Conservation (phyloP, 2,329 filamentous ascomycete species). For the Epichloe elymi region DNA sequence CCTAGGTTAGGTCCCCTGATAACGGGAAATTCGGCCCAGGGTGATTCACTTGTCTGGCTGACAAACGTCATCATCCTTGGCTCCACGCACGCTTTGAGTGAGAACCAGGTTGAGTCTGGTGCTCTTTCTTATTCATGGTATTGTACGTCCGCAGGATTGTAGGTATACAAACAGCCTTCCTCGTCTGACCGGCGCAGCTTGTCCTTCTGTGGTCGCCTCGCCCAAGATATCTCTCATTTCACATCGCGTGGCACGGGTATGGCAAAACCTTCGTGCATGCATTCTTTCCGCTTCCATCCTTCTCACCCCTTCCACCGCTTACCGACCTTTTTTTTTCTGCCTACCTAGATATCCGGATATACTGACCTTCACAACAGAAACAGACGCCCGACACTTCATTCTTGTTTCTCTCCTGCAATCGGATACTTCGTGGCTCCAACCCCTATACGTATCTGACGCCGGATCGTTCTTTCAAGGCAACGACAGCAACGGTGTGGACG, state of each 20-base stretch:
- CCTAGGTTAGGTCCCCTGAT: neutral
- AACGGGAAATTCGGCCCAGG: neutral
- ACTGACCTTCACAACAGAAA: neutral
- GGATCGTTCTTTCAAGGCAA: neutral
- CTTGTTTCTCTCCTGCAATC: neutral
- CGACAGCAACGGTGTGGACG: neutral
- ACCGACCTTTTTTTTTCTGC: neutral
- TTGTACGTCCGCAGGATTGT: no score
- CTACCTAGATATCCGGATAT: neutral
- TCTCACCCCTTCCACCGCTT: neutral
- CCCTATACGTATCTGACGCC: neutral
- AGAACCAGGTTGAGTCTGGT: no score
- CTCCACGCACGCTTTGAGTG: neutral
- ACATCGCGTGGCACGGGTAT: neutral
- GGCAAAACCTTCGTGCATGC: neutral
- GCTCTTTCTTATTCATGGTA: no score
- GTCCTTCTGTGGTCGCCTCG: neutral
- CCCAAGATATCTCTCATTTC: neutral
- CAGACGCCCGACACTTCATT: neutral
- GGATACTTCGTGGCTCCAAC: neutral
- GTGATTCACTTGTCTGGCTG: conserved; percentile 1
- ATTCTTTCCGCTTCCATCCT: conserved; percentile 1
- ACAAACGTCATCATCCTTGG: conserved; percentile 6
- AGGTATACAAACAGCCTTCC: neutral
- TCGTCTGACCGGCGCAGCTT: neutral